Evolutionary conservation across 2,329 filamentous ascomycete genomes (phyloP), one percentile per base, ranked within the genome.

Genomic region (Diplocarpon rosae): DNA sequence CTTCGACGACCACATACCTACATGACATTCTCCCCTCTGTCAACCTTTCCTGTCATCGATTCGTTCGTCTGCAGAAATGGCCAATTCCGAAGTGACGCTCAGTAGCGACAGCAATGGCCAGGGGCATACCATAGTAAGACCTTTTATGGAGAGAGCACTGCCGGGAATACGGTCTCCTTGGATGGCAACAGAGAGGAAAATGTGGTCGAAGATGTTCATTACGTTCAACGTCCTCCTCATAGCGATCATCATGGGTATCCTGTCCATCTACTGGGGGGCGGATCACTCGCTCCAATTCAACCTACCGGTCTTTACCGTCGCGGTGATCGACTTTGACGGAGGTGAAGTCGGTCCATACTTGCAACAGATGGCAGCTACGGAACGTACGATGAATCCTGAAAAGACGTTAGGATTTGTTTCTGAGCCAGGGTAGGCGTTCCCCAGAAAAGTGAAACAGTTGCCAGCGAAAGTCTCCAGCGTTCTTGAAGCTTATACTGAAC

Each of bases 271-370:
- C 30, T 53, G 51, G 51, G 47, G 47, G 10, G 51, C 42, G 4
- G 51, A 52, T 15, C 45, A 52, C 30, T 46, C 42, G 2, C 28
- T 53, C 1, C 45, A 48, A 14, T 48, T 43, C 33, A 53, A 49
- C 13, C 16, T 53, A 13, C 46, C 45, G 2, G 45, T 50, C 3
- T 50, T 52, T 12, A 52, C 50, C 2, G 42, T 52, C 11, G 45
- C 51, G 2, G 42, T 53, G 2, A 50, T 53, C 20, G 48, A 53
- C 42, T 53, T 53, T 32, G 51, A 53, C 29, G 38, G 45, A 16
- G 48, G 43, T 5, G 50, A 48, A 30, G 46, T 53, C 7, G 51
- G 48, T 3, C 37, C 32, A 29, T 50, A 46, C 39, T 15, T 52
- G 2, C 47, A 50, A n/a, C 37, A 44, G 12, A 50, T 52, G 43